Base-by-base conservation (phyloP, 371 early-diverging fungal genomes). In the Coemansia sp. region DNA sequence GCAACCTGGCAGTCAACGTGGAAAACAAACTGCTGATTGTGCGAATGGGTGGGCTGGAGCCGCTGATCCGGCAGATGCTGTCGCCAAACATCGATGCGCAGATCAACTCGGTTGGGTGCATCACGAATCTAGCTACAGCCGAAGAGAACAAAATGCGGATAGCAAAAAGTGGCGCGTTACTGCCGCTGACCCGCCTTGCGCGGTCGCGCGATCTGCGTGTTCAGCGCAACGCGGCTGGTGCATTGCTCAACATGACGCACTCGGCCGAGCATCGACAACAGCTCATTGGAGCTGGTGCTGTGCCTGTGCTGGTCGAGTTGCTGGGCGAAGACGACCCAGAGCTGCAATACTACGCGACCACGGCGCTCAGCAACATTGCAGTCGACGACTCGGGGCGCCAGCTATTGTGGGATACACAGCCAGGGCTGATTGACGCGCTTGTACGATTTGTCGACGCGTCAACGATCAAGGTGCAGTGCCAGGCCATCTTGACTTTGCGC, bases 71-170 rank as follows among this genome's bases (percentile, higher is more conserved):
- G 63, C 91, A 92, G 77, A 93, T 94, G 93, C 84, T 88, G 37
- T 89, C 90, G 18, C 87, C 88, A 5, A 92, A 92, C 71, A 88
- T 90, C 22, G 95, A 95, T 71, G 93, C 95, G 7, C 93, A 94
- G 77, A 92, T 93, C 72, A 95, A 95, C 79, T 93, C 95, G n/a
- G 95, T 94, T 24, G 96, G 96, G 5, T 95, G 95, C 83, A 93
- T 95, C 66, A 95, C 96, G 0, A 95, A 95, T 68, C 84, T 95
- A 58, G 94, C 94, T 3, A 93, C 94, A 1, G 81, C 70, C 87
- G 95, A 95, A 63, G 92, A 90, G 59, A 95, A 93, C 82, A 95
- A 95, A 79, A 84, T 88, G 39, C 86, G 85, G 63, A 94, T 95
- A 68, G 92, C 94, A 54, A 86, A 88, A 67, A 90, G 90, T 31